phyloP scores from a whole-genome alignment of 208 protist genomes.

The Tritrichomonas musculus region DNA sequence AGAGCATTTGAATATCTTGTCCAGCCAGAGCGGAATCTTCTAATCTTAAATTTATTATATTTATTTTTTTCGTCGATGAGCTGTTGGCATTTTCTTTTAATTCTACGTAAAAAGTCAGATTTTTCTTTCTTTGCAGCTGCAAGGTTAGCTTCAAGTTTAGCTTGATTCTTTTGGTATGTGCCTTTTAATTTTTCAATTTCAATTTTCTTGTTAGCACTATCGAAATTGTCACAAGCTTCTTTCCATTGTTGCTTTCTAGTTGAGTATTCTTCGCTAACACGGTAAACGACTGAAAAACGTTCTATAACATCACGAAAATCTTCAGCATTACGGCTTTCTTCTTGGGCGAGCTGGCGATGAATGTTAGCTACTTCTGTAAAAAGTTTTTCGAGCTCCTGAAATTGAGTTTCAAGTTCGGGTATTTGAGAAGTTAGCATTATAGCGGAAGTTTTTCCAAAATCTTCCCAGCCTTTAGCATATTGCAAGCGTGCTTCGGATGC shows the following conservation, averaged over 20 bases:
- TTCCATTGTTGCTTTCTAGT: neutral
- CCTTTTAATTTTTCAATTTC: neutral
- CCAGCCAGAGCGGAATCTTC: neutral
- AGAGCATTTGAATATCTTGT: neutral
- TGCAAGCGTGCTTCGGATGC: neutral
- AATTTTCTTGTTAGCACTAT: neutral
- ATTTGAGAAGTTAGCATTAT: neutral
- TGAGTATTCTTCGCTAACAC: neutral
- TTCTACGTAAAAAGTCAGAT: neutral
- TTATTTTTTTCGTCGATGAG: neutral
- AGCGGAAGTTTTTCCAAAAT: neutral
- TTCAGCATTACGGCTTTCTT: neutral
- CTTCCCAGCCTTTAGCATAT: neutral
- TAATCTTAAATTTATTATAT: slow-evolving; percentile 17
- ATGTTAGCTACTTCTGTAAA: neutral
- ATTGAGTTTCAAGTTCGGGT: neutral
- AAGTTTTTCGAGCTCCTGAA: neutral
- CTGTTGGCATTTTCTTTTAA: neutral
- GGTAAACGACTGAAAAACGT: slow-evolving; percentile 13
- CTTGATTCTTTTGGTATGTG: neutral
- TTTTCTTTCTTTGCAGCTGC: neutral
- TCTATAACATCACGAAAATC: slow-evolving; percentile 32
- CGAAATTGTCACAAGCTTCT: neutral
- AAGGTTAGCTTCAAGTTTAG: neutral
- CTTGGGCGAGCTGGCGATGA: neutral